Evolutionary conservation across 371 early-diverging fungal species (phyloP).

Genomic region (Mortierella polycephala): DNA sequence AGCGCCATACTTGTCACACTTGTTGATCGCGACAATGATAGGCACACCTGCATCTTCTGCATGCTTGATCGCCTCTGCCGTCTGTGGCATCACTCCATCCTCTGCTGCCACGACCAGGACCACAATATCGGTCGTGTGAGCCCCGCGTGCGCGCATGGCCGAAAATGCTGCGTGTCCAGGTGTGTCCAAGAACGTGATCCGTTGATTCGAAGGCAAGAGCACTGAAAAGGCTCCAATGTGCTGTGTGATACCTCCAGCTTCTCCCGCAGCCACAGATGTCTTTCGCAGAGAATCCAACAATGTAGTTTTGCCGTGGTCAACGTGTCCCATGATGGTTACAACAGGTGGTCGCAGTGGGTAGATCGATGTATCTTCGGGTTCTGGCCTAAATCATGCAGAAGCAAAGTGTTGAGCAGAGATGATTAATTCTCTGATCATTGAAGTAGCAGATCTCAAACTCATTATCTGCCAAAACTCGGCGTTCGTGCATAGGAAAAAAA

Average conservation of each 20-base stretch:
- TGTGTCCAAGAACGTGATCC: slow-evolving; percentile 95
- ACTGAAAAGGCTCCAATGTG: slow-evolving; percentile 98
- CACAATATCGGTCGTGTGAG: slow-evolving; percentile 93
- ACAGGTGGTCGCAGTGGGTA: slow-evolving; percentile 88
- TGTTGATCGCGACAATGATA: slow-evolving; percentile 96
- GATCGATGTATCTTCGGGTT: slow-evolving; percentile 75
- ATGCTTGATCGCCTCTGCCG: slow-evolving; percentile 94
- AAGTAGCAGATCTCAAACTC: too few relatives aligned
- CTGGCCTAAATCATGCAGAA: slow-evolving; percentile 53
- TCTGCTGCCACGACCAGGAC: slow-evolving; percentile 97
- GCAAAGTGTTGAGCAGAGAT: slow-evolving; percentile 8
- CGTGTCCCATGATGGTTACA: slow-evolving; percentile 99
- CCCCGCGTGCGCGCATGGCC: slow-evolving; percentile 94
- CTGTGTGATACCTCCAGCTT: slow-evolving; percentile 98
- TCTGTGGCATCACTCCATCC: slow-evolving; percentile 98
- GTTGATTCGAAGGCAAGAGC: slow-evolving; percentile 68
- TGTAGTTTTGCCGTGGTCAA: slow-evolving; percentile 99
- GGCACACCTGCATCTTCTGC: slow-evolving; percentile 90
- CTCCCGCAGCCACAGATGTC: slow-evolving; percentile 91
- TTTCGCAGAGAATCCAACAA: slow-evolving; percentile 93
- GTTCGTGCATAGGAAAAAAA: not conserved
- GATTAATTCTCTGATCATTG: too few relatives aligned
- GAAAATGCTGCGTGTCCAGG: slow-evolving; percentile 97
- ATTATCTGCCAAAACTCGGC: too few relatives aligned
- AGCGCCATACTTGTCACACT: slow-evolving; percentile 92